Conservation (phyloP, 768 basidiomycete species). For the Galerina sulciceps region DNA sequence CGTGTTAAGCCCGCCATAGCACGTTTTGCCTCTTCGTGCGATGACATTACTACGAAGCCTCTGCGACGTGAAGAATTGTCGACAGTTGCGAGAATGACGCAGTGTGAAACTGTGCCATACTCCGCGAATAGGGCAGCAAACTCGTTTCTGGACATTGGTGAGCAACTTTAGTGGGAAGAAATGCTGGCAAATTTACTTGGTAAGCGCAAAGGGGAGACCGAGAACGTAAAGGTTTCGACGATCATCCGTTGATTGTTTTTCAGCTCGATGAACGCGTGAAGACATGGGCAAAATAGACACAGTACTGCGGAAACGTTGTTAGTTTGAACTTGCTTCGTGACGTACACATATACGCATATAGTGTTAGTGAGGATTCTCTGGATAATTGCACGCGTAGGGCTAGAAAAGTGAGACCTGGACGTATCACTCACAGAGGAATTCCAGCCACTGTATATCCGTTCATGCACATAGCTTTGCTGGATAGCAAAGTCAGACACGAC, state of each 20-base stretch:
- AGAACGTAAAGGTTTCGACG: conserved; percentile 87
- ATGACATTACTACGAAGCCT: conserved; percentile 83
- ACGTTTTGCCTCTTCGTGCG: conserved; percentile 68
- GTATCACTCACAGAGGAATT: conserved; percentile 52
- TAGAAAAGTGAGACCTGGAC: neutral
- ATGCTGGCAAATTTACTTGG: conserved; percentile 50
- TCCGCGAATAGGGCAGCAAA: conserved; percentile 64
- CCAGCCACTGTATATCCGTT: conserved; percentile 63
- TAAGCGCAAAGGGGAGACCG: conserved; percentile 80
- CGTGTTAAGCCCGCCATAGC: conserved; percentile 73
- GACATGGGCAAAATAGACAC: conserved; percentile 37
- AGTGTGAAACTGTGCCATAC: conserved; percentile 72
- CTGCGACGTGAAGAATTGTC: conserved; percentile 84
- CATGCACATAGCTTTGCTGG: conserved; percentile 71
- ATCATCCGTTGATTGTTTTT: conserved; percentile 41
- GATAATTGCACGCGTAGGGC: no score
- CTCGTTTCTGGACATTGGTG: conserved; percentile 43
- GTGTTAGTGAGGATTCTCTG: no score
- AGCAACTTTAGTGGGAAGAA: neutral
- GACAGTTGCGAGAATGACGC: conserved; percentile 82
- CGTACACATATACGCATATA: conserved; percentile 17
- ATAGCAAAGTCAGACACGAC: neutral
- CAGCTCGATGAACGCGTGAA: conserved; percentile 22
- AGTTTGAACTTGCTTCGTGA: neutral
- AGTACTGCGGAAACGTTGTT: conserved; percentile 30